These are phyloP conservation scores for Candida sanyaensis DNA, from an alignment of 1,139 yeast genomes.

Conservation along the genomic window DNA sequence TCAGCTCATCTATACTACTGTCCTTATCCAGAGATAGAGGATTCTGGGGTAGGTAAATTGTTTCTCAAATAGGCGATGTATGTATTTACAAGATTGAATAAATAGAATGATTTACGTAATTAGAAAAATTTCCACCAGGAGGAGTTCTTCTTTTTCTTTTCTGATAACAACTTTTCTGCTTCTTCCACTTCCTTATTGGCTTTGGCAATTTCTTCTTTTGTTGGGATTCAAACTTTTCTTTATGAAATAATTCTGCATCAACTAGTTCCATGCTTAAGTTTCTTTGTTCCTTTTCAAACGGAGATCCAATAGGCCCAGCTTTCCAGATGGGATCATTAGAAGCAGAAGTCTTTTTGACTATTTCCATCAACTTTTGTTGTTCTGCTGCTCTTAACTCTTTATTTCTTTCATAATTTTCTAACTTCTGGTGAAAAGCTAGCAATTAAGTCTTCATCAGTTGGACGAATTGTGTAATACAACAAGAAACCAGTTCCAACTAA, in stretches of 20 bases:
- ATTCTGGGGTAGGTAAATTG: conserved; percentile 37
- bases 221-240: conserved; percentile 46
- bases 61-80: background rate
- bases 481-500: conserved; percentile 70
- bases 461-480: conserved; percentile 70
- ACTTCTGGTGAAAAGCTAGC: conserved; percentile 80
- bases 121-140: conserved; percentile 36
- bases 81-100: background rate
- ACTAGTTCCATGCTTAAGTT: conserved; percentile 41
- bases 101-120: background rate
- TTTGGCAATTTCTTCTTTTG: conserved; percentile 42
- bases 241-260: conserved; percentile 52
- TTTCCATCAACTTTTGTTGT: conserved; percentile 64
- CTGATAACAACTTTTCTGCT: conserved; percentile 29
- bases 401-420: conserved; percentile 72
- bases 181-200: conserved; percentile 33
- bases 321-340: conserved; percentile 81
- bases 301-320: conserved; percentile 68
- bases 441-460: conserved; percentile 79
- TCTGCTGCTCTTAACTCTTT: conserved; percentile 63
- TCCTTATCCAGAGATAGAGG: conserved; percentile 49
- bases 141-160: conserved; percentile 30
- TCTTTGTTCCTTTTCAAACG: conserved; percentile 52
- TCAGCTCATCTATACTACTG: conserved; percentile 37
- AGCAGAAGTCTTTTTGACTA: conserved; percentile 60